phyloP scores from a whole-genome alignment of 73 alveolate genomes.

The Paramecium pentaurelia region DNA sequence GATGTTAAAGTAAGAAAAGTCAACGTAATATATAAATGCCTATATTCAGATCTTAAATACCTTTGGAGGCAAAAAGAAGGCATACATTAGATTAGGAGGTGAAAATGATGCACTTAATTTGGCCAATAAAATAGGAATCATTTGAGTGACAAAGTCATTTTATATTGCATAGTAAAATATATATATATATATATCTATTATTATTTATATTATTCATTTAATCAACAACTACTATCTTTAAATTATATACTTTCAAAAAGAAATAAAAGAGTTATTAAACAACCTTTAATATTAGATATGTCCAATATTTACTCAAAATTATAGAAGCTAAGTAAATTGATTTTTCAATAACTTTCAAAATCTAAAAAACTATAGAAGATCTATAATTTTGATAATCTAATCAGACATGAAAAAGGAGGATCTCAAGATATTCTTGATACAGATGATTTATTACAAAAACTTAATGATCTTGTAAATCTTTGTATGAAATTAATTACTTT shows the following conservation, averaged over 20 bases:
- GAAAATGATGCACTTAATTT: conserved; percentile 78
- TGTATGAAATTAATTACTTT: not conserved
- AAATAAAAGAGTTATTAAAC: not conserved
- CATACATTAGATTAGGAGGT: conserved; percentile 74
- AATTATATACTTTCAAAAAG: not conserved
- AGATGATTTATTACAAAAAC: not conserved
- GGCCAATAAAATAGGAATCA: conserved; percentile 84
- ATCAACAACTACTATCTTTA: not conserved
- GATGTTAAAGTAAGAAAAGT: conserved; percentile 74
- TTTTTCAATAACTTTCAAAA: not conserved
- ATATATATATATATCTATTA: not conserved
- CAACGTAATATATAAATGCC: conserved; percentile 52
- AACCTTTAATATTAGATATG: not conserved
- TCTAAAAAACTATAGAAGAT: not conserved
- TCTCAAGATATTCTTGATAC: not conserved
- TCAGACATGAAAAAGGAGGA: not conserved
- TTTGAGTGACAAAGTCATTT: conserved; percentile 57
- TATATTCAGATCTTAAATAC: conserved; percentile 41
- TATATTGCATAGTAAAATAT: not conserved
- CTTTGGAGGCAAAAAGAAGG: conserved; percentile 84
- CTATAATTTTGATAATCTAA: not conserved
- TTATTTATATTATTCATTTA: not conserved
- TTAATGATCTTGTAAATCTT: not conserved
- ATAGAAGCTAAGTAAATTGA: not conserved
- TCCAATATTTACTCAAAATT: not conserved